Conservation (phyloP, 192 early-diverging fungal species). For the Gigaspora rosea region DNA sequence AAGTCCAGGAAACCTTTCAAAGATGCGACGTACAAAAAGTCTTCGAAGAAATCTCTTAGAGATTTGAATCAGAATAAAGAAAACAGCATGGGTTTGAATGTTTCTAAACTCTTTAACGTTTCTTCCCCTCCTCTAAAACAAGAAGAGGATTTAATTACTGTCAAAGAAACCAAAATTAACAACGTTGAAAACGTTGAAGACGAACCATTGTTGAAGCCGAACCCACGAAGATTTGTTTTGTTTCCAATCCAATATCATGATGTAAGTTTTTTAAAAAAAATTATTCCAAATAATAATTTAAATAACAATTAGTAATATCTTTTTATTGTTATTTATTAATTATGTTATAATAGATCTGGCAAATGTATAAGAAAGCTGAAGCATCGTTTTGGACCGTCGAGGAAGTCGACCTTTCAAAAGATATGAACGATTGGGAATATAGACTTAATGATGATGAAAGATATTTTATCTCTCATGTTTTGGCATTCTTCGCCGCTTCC, state of each 20-base stretch:
- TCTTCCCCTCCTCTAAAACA: too few species aligned
- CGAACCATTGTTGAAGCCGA: constrained; percentile 54
- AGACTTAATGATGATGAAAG: constrained; percentile 83
- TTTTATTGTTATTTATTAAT: not conserved
- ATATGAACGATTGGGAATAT: constrained; percentile 87
- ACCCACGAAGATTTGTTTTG: constrained; percentile 84
- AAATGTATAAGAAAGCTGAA: constrained; percentile 98
- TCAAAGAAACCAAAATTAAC: not conserved
- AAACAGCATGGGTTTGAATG: too few species aligned
- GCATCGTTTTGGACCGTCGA: constrained; percentile 98
- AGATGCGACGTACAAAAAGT: too few species aligned
- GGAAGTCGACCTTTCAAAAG: constrained; percentile 93
- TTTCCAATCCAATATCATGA: constrained; percentile 95
- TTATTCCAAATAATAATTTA: not conserved
- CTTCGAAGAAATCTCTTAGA: too few species aligned
- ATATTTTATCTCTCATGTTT: constrained; percentile 87
- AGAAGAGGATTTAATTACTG: too few species aligned
- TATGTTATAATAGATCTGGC: constrained; percentile 68
- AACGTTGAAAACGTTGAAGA: constrained; percentile 32
- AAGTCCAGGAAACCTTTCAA: too few species aligned
- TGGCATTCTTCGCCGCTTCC: constrained; percentile 95
- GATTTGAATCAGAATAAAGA: too few species aligned
- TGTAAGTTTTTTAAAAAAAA: constrained; percentile 37
- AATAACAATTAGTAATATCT: not conserved
- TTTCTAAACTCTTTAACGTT: too few species aligned